Percentiles rank a stretch among this genome's conserved stretches.
phyloP scores from a whole-genome alignment of 768 basidiomycete genomes.

The Suillus cothurnatus region DNA sequence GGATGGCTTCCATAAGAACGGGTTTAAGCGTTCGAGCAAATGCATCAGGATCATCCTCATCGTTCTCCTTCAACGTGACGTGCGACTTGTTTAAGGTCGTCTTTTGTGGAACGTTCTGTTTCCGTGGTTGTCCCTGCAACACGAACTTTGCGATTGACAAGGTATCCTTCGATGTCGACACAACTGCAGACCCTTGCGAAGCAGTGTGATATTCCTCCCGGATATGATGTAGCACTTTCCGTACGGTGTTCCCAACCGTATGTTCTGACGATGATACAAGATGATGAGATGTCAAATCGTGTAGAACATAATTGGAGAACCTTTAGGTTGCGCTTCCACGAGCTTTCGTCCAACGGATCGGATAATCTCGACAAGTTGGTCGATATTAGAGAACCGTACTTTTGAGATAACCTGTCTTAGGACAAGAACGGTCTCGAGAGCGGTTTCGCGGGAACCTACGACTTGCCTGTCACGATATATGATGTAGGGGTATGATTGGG shows the following conservation, averaged over 20 bases:
- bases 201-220: slow-evolving; percentile 94
- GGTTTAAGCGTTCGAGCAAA: slow-evolving; percentile 84
- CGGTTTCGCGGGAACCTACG: slow-evolving; percentile 86
- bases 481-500: slow-evolving; percentile 12
- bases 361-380: slow-evolving; percentile 80
- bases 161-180: slow-evolving; percentile 39
- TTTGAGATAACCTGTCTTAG: slow-evolving; percentile 88
- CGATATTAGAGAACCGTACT: slow-evolving; percentile 84
- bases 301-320: slow-evolving; percentile 41
- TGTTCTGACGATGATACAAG: slow-evolving; percentile 60
- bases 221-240: slow-evolving; percentile 91
- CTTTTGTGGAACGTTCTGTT: slow-evolving; percentile 44
- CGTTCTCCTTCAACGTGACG: slow-evolving; percentile 64
- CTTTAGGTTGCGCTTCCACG: slow-evolving; percentile 94
- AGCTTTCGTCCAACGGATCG: slow-evolving; percentile 77
- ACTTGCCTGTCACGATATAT: slow-evolving; percentile 64
- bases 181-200: slow-evolving; percentile 46
- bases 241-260: slow-evolving; percentile 92
- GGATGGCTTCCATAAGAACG: slow-evolving; percentile 94
- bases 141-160: slow-evolving; percentile 86
- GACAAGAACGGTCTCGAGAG: slow-evolving; percentile 86
- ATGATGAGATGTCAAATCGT: slow-evolving; percentile 10
- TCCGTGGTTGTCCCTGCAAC: slow-evolving; percentile 70
- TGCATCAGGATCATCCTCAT: slow-evolving; percentile 76
- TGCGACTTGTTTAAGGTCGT: slow-evolving; percentile 47